Evolutionary conservation across 2,329 filamentous ascomycete genomes (phyloP).

Genomic region (Scedosporium dehoogii): DNA sequence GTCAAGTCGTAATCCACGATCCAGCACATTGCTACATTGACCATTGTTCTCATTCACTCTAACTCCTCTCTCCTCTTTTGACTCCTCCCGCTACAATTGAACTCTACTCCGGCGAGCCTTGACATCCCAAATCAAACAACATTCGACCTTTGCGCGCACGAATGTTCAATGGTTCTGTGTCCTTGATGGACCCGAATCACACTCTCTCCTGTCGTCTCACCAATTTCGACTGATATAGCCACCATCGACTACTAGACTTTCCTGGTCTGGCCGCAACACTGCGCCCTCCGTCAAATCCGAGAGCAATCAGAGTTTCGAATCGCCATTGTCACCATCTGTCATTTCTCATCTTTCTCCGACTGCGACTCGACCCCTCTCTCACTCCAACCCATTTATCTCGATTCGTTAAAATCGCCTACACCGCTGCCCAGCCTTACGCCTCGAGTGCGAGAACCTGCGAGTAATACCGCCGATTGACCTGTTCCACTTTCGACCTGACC

Average conservation of each 20-base stretch:
- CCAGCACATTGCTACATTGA: neutral
- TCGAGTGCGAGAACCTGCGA: neutral
- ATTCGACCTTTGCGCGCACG: neutral
- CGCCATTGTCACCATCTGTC: neutral
- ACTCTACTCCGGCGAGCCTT: neutral
- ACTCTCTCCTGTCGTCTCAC: neutral
- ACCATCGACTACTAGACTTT: neutral
- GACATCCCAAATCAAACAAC: neutral
- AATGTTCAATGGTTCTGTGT: neutral
- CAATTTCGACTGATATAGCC: neutral
- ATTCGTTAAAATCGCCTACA: neutral
- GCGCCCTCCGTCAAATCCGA: neutral
- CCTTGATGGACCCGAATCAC: neutral
- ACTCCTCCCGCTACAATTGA: neutral
- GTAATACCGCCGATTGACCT: neutral
- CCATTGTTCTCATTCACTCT: neutral
- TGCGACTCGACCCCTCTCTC: neutral
- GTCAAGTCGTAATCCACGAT: constrained; percentile 1
- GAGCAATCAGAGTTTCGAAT: neutral
- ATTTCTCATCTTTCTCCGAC: neutral
- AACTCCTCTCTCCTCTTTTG: neutral
- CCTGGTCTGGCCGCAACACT: neutral
- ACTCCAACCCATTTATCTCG: neutral
- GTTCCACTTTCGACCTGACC: neutral
- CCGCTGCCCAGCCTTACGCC: neutral